Conservation (phyloP, 176 grass and related monocot genomes). For the Ampelocalamus luodianensis region DNA sequence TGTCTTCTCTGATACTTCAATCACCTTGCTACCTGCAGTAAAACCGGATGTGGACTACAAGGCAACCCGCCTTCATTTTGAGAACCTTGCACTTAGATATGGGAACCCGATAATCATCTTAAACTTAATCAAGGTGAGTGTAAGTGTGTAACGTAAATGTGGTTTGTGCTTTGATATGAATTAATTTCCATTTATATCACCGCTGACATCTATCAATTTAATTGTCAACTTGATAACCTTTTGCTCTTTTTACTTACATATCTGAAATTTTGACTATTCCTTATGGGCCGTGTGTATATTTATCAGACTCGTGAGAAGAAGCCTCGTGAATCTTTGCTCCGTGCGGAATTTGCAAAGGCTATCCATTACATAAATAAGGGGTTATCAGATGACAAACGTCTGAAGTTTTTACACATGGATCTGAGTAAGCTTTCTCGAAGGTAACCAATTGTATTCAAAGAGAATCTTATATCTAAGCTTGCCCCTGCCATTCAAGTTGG, state of each 20-base stretch:
- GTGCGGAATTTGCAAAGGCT: conserved; percentile 88
- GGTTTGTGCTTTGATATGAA: conserved; percentile 6
- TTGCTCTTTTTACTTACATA: conserved; percentile 20
- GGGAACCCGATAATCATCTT: conserved; percentile 95
- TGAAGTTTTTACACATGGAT: conserved; percentile 99
- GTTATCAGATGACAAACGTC: conserved; percentile 62
- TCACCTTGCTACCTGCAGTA: conserved; percentile 58
- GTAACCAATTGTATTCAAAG: conserved; percentile 45
- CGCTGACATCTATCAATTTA: conserved; percentile 6
- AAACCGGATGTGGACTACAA: conserved; percentile 78
- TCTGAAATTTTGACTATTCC: conserved; percentile 40
- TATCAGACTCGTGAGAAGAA: conserved; percentile 94
- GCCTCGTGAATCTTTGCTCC: conserved; percentile 91
- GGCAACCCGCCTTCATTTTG: conserved; percentile 87
- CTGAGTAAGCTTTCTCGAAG: conserved; percentile 90
- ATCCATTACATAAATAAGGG: conserved; percentile 89
- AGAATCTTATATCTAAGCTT: conserved; percentile 22
- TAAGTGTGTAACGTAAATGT: conserved; percentile 12
- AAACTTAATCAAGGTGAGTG: conserved; percentile 95
- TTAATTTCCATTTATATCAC: conserved; percentile 2
- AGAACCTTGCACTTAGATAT: conserved; percentile 95
- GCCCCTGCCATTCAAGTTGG: conserved; percentile 13
- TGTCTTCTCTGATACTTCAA: conserved; percentile 35
- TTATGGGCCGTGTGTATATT: conserved; percentile 42
- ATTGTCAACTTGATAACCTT: conserved; percentile 23